Conservation (phyloP, 2,329 filamentous ascomycete genomes). For the Penicillium crustosum region DNA sequence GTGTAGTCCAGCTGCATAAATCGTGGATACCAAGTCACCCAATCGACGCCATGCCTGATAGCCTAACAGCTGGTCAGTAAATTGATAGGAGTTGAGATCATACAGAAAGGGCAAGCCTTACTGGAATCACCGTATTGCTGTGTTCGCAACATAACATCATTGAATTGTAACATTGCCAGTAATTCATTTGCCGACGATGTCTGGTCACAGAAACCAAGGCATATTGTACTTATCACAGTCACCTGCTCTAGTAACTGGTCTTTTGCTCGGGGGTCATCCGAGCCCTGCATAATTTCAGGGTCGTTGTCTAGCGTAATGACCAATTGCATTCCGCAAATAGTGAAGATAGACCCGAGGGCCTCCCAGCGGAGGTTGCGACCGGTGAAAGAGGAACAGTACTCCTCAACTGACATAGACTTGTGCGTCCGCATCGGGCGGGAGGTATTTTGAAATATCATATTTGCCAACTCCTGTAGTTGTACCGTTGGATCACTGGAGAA, state of each 20-base stretch:
- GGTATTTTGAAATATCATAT: constrained; percentile 34
- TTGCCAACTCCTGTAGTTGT: constrained; percentile 29
- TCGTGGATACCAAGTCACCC: constrained; percentile 48
- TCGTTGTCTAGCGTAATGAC: constrained; percentile 33
- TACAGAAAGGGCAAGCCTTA: constrained; percentile 33
- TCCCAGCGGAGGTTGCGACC: constrained; percentile 43
- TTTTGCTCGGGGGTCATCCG: constrained; percentile 24
- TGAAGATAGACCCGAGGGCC: constrained; percentile 42
- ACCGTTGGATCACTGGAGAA: constrained; percentile 27
- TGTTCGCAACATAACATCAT: constrained; percentile 34
- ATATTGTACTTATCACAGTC: constrained; percentile 36
- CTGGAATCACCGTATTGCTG: constrained; percentile 39
- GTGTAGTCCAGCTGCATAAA: constrained; percentile 52
- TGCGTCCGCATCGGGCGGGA: constrained; percentile 28
- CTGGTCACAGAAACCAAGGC: constrained; percentile 35
- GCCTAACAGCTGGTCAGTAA: constrained; percentile 30
- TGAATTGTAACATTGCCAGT: constrained; percentile 38
- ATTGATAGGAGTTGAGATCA: neutral
- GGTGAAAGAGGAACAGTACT: constrained; percentile 33
- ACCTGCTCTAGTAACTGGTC: constrained; percentile 34
- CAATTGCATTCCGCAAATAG: constrained; percentile 39
- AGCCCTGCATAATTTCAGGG: constrained; percentile 28
- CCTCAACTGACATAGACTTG: constrained; percentile 31
- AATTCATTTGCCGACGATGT: constrained; percentile 35
- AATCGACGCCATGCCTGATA: constrained; percentile 51